Conservation (phyloP, 176 grass and related monocot species). For the Lolium perenne region DNA sequence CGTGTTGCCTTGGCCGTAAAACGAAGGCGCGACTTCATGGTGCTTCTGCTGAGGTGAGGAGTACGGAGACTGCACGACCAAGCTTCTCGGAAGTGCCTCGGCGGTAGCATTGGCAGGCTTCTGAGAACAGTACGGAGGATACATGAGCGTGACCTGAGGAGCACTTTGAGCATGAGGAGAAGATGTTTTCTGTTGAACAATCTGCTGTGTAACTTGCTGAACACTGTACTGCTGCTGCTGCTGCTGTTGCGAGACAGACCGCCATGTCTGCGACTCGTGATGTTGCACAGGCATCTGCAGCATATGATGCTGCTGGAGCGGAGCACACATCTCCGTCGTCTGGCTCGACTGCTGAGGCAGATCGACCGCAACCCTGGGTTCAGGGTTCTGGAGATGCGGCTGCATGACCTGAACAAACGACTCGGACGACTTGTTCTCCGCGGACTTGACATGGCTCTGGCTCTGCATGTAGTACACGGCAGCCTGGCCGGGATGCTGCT, state of each 20-base stretch:
- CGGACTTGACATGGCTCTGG: slow-evolving; percentile 42
- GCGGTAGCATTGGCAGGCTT: slow-evolving; percentile 62
- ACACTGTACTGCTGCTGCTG: slow-evolving; percentile 61
- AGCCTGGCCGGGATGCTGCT: slow-evolving; percentile 53
- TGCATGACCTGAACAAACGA: slow-evolving; percentile 64
- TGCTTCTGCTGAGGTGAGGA: slow-evolving; percentile 60
- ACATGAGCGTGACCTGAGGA: slow-evolving; percentile 66
- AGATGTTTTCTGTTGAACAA: slow-evolving; percentile 55
- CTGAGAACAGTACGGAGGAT: slow-evolving; percentile 68
- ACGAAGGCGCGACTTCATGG: slow-evolving; percentile 61
- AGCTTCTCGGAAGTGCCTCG: slow-evolving; percentile 59
- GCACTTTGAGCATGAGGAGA: slow-evolving; percentile 64
- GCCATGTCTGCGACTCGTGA: slow-evolving; percentile 54
- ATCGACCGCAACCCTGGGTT: slow-evolving; percentile 51
- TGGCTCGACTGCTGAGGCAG: slow-evolving; percentile 48
- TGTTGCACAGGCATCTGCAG: slow-evolving; percentile 56
- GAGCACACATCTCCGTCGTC: slow-evolving; percentile 44
- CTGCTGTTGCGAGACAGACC: slow-evolving; percentile 51
- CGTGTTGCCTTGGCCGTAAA: slow-evolving; percentile 71
- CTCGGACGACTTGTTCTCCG: slow-evolving; percentile 33
- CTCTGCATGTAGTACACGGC: slow-evolving; percentile 58
- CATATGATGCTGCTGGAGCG: slow-evolving; percentile 52
- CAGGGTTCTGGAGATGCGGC: slow-evolving; percentile 57
- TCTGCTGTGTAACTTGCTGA: slow-evolving; percentile 52
- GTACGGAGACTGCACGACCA: slow-evolving; percentile 59